Evolutionary conservation across 1,139 yeast species (phyloP).

Genomic region (Trichomonascaceae sp.): DNA sequence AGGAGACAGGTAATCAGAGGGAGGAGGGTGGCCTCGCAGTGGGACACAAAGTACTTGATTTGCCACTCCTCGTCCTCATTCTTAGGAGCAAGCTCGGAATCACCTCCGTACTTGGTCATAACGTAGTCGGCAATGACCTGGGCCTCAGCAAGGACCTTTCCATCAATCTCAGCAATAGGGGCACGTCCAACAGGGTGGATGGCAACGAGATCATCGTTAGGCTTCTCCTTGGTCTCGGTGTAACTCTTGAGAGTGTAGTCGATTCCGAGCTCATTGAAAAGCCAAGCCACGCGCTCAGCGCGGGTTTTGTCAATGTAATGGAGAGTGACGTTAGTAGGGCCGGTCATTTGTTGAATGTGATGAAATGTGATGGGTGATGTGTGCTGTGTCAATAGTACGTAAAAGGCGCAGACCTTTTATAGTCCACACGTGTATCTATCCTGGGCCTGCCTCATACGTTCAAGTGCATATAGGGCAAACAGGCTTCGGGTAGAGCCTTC

Average conservation of each 20-base stretch:
- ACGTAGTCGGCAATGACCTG: conserved; percentile 41
- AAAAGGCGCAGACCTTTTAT: too few species aligned
- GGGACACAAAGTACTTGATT: conserved; percentile 38
- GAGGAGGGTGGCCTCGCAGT: conserved; percentile 42
- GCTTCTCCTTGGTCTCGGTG: conserved; percentile 20
- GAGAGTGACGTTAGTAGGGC: conserved; percentile 12
- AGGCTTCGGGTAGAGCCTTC: too few species aligned
- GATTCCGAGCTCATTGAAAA: conserved; percentile 38
- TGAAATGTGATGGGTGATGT: too few species aligned
- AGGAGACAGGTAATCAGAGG: conserved; percentile 33
- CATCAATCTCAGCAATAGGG: conserved; percentile 40
- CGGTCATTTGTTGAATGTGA: too few species aligned
- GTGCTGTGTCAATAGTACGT: not conserved
- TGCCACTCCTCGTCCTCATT: conserved; percentile 22
- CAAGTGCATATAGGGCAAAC: too few species aligned
- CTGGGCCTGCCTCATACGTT: too few species aligned
- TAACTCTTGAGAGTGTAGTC: conserved; percentile 37
- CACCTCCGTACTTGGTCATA: conserved; percentile 37
- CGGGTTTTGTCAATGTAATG: conserved; percentile 41
- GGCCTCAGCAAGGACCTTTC: conserved; percentile 21
- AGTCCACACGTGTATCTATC: too few species aligned
- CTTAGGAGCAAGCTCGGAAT: conserved; percentile 26
- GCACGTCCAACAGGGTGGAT: conserved; percentile 45
- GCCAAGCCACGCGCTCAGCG: conserved; percentile 42
- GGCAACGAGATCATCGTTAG: conserved; percentile 31